A percentile compares a stretch with the other conserved stretches of the same genome.
Conservation (phyloP, 805 yeast species). For the Schwanniomyces polymorphus region DNA sequence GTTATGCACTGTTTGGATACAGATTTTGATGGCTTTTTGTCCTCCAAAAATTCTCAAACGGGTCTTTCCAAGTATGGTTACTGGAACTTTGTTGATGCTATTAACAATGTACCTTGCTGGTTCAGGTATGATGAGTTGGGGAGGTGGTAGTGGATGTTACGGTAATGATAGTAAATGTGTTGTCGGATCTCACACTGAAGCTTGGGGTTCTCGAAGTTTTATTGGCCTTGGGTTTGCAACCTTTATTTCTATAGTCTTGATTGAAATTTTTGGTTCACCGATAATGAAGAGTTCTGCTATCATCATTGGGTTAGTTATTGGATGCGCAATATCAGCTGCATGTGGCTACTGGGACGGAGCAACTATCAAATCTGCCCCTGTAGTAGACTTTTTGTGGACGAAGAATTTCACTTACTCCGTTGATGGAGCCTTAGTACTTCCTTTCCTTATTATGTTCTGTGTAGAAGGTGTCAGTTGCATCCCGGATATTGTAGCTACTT, state of each 20-base stretch:
- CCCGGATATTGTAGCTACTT: conserved; percentile 3
- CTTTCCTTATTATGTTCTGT: conserved; percentile 3
- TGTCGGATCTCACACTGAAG: not conserved
- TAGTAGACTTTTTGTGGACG: conserved; percentile 1
- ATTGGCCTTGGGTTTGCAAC: conserved; percentile 4
- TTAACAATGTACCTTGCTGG: conserved; percentile 2
- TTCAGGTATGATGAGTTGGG: conserved; percentile 4
- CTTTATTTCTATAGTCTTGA: not conserved
- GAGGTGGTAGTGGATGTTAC: conserved; percentile 1
- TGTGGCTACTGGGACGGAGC: conserved; percentile 3
- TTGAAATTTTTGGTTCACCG: conserved; percentile 1
- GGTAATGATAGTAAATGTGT: not conserved
- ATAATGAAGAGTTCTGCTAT: conserved; percentile 3
- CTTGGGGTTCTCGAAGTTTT: conserved; percentile 2
- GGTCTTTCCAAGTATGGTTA: conserved; percentile 1
- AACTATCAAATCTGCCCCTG: not conserved
- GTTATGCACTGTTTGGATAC: conserved; percentile 2
- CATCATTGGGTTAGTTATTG: not conserved
- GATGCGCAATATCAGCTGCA: not conserved
- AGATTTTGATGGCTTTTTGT: conserved; percentile 1
- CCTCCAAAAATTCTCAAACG: not conserved
- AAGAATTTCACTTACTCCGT: not conserved
- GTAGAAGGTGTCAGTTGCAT: conserved; percentile 4
- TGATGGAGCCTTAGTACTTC: conserved; percentile 3
- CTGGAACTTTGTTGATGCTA: conserved; percentile 1